A percentile compares a stretch with the other conserved stretches of the same genome.
Evolutionary conservation across 768 basidiomycete species (phyloP).

Genomic region (Amanita molliuscula): DNA sequence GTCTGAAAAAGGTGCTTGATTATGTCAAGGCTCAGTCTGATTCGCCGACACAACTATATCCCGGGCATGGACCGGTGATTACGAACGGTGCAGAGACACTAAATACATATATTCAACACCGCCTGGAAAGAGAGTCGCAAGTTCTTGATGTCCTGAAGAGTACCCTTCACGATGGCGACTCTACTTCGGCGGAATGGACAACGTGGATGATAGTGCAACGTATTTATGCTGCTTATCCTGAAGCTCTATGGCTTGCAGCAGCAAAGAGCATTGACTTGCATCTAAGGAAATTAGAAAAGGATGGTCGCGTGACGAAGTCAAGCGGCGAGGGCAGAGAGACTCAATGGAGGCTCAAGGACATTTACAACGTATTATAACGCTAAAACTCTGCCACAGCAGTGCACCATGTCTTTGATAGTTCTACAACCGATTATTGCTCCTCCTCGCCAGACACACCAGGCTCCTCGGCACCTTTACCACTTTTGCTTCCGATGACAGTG

Average conservation of each 20-base stretch:
- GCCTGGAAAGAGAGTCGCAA: conserved; percentile 73
- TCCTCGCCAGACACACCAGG: neutral
- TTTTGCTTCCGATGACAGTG: conserved; percentile 63
- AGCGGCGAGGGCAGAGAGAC: conserved; percentile 43
- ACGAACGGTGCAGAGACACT: conserved; percentile 51
- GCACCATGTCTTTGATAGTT: neutral
- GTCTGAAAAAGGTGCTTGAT: conserved; percentile 48
- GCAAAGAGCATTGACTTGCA: conserved; percentile 61
- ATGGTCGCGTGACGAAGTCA: conserved; percentile 42
- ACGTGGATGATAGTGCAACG: conserved; percentile 54
- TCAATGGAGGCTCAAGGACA: conserved; percentile 29
- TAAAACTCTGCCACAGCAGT: too few species aligned
- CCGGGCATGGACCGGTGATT: conserved; percentile 82
- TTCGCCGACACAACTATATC: conserved; percentile 47
- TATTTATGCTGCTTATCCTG: conserved; percentile 68
- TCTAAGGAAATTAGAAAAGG: conserved; percentile 58
- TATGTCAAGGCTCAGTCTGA: conserved; percentile 19
- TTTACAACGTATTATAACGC: neutral
- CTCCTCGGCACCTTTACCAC: conserved; percentile 19
- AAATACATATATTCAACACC: conserved; percentile 66
- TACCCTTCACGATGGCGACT: conserved; percentile 12
- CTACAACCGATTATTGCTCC: neutral
- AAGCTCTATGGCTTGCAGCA: conserved; percentile 62
- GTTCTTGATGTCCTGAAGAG: conserved; percentile 44
- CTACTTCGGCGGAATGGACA: conserved; percentile 30